These are phyloP conservation scores for Cyclostephanos tholiformis DNA, from an alignment of 108 stramenopile species.

Conservation along the genomic window DNA sequence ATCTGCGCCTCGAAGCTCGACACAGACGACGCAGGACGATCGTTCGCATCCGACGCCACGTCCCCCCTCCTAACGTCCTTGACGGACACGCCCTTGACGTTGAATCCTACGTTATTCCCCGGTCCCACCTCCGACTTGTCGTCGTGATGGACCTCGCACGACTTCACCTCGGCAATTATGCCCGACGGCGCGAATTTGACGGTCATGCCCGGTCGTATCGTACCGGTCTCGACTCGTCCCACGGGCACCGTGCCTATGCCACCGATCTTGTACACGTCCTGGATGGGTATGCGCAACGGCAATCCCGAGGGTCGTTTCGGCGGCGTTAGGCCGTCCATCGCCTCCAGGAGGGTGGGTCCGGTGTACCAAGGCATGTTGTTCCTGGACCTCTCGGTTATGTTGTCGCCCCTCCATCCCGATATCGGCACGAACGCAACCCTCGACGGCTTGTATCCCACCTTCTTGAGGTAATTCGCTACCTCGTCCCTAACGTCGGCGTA, in stretches of 20 bases:
- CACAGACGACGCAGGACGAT: conserved; percentile 69
- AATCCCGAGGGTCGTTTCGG: conserved; percentile 89
- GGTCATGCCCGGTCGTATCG: conserved; percentile 79
- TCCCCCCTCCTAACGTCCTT: conserved; percentile 89
- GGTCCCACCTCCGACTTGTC: conserved; percentile 72
- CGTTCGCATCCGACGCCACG: conserved; percentile 79
- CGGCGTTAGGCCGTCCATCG: conserved; percentile 83
- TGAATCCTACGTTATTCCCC: conserved; percentile 92
- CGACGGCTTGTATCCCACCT: conserved; percentile 67
- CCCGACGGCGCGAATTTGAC: conserved; percentile 75
- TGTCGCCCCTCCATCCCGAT: conserved; percentile 95
- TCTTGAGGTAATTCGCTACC: conserved; percentile 65
- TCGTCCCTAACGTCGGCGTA: conserved; percentile 87
- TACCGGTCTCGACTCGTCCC: conserved; percentile 87
- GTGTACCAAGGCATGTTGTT: conserved; percentile 91
- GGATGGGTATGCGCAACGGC: conserved; percentile 88
- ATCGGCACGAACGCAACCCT: conserved; percentile 93
- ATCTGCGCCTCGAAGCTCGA: conserved; percentile 83
- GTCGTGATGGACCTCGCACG: conserved; percentile 93
- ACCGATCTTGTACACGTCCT: conserved; percentile 93
- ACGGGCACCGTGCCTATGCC: conserved; percentile 91
- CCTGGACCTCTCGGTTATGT: conserved; percentile 82
- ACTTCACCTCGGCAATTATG: conserved; percentile 81
- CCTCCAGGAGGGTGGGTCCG: conserved; percentile 92
- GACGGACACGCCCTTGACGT: conserved; percentile 87